Evolutionary conservation across 176 grass and related monocot species (phyloP).

Genomic region (Raddia guianensis): DNA sequence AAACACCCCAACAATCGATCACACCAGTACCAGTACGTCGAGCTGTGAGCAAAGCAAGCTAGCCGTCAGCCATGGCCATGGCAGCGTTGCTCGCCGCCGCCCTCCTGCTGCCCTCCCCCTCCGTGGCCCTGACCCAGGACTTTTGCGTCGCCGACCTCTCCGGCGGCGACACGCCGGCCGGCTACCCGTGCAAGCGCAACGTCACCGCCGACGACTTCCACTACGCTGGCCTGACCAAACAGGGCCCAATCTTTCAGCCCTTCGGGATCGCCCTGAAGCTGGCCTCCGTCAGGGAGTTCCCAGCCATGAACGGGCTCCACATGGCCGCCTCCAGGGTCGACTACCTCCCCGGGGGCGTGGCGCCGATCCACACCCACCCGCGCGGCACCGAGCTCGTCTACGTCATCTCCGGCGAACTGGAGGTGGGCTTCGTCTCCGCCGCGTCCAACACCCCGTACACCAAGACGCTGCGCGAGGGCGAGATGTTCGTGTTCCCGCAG

Average conservation of each 20-base stretch:
- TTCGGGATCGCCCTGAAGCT: conserved; percentile 37
- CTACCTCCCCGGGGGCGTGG: conserved; percentile 26
- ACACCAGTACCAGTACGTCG: too few relatives aligned
- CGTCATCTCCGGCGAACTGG: background rate
- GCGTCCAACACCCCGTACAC: conserved; percentile 33
- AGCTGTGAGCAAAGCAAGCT: too few relatives aligned
- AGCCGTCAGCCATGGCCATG: conserved; percentile 14
- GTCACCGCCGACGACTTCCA: conserved; percentile 55
- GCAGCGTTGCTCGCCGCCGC: background rate
- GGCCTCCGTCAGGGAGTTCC: conserved; percentile 46
- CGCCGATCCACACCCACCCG: conserved; percentile 71
- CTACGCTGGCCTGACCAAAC: conserved; percentile 7
- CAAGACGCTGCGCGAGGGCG: conserved; percentile 28
- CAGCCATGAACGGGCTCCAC: conserved; percentile 56
- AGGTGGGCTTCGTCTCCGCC: conserved; percentile 51
- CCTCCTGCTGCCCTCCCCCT: conserved; percentile 22
- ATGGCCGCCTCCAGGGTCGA: conserved; percentile 46
- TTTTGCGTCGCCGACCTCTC: conserved; percentile 54
- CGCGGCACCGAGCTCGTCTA: conserved; percentile 50
- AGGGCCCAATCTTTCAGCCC: conserved; percentile 22
- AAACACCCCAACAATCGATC: too few relatives aligned
- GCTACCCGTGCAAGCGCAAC: conserved; percentile 49
- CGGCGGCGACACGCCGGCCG: conserved; percentile 39
- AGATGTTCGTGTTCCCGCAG: conserved; percentile 56
- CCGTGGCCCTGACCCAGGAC: conserved; percentile 48